These are phyloP conservation scores for Umbilicaria muhlenbergii DNA, from an alignment of 495 filamentous ascomycete genomes.

Conservation along the genomic window DNA sequence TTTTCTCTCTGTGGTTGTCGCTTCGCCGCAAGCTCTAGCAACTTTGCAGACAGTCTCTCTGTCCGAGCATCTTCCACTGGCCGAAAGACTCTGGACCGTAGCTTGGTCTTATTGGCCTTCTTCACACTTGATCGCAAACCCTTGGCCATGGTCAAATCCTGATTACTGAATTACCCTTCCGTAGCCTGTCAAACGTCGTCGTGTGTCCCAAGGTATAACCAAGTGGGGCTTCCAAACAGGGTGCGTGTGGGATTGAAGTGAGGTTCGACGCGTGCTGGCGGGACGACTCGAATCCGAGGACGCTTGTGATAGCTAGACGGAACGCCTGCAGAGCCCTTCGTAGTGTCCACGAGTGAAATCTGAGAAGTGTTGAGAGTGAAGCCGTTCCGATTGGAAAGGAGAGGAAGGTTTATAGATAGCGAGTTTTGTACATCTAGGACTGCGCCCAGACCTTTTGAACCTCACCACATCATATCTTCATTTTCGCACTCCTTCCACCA, in stretches of 20 bases:
- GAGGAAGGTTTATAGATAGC: too few species aligned
- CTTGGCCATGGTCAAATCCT: constrained; percentile 55
- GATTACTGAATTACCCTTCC: not conserved
- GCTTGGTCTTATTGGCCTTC: constrained; percentile 61
- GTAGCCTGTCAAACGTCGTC: not conserved
- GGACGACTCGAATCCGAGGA: too few species aligned
- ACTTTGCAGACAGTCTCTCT: constrained; percentile 63
- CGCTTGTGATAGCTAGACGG: too few species aligned
- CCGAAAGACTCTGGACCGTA: constrained; percentile 65
- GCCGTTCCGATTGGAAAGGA: too few species aligned
- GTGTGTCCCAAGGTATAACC: not conserved
- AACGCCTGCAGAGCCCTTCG: too few species aligned
- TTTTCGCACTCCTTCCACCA: too few species aligned
- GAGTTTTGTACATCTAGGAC: too few species aligned
- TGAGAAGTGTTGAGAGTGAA: too few species aligned
- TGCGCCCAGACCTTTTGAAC: too few species aligned
- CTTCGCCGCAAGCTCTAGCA: constrained; percentile 56
- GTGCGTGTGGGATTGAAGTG: not conserved
- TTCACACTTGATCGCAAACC: constrained; percentile 54
- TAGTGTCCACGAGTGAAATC: too few species aligned
- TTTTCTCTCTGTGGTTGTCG: constrained; percentile 30
- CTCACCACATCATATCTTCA: too few species aligned
- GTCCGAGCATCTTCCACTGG: constrained; percentile 61
- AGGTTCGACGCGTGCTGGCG: too few species aligned
- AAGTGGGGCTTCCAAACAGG: not conserved